Evolutionary conservation across 805 yeast species (phyloP), one percentile per base, ranked within the genome.

Genomic region (Metschnikowia corniflorae): DNA sequence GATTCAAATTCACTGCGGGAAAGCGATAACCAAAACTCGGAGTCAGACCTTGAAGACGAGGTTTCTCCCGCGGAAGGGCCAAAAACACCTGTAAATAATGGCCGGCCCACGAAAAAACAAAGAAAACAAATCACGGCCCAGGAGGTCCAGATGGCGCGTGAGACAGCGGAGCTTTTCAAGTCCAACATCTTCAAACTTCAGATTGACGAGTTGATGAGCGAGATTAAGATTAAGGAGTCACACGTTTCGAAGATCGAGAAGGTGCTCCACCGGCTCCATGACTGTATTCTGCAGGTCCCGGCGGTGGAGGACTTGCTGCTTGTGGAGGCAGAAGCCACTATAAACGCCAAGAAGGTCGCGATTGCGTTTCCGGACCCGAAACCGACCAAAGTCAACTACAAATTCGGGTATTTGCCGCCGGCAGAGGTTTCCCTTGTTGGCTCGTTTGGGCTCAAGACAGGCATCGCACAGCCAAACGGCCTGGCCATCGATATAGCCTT

Each of bases 101-200:
- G 47, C 5, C 51, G 43, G 6, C 60, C 59, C 7, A 54, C 61
- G 8, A 67, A 68, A 44, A 64, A 60, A 37, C 68, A 60, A 26
- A 55, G 50, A 30, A 57, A 59, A 33, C 67, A 68, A 46, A 51
- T 78, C 16, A 65, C 84, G 0, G 80, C 93, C 0, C 89, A 86
- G 49, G 96, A 93, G 40, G 79, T 91, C 30, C 96, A 91, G 51
- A 74, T 84, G 2, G 96, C 96, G 0, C 75, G 95, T 51, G 97
- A 89, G 58, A 86, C 97, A 1, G 93, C 95, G 1, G 97, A 89
- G 58, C 65, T 91, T 30, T 93, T 89, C 77, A 87, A 89, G 55
- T 87, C 96, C 7, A 93, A 89, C 61, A 88, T 93, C 37, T 91
- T 93, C 78, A 93, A 93, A 60, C 63, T 93, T 40, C 96, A 93